Evolutionary conservation across 345 rosid species (phyloP).

Genomic region (Camelina laxa): DNA sequence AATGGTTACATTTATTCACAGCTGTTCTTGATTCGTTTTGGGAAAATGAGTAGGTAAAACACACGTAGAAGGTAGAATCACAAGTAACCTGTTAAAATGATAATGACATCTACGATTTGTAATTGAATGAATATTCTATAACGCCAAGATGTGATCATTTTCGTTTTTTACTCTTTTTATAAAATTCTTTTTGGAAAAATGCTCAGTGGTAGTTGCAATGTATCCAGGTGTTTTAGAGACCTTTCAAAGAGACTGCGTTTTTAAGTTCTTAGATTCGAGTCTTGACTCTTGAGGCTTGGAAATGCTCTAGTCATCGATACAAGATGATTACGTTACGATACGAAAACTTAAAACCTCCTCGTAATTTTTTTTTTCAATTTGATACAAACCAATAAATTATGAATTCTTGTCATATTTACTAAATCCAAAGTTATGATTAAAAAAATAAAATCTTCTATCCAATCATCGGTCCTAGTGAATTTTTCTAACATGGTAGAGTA

Average conservation of each 20-base stretch:
- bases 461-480: no score
- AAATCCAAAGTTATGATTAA: no score
- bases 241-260: neutral
- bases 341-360: neutral
- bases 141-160: constrained; percentile 26
- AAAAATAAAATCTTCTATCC: no score
- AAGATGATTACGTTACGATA: neutral
- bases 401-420: no score
- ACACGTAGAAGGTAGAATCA: constrained; percentile 20
- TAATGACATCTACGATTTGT: constrained; percentile 6
- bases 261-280: neutral
- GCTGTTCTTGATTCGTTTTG: constrained; percentile 12
- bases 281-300: neutral
- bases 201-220: neutral
- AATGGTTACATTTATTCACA: constrained; percentile 7
- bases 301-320: neutral
- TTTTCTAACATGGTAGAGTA: neutral
- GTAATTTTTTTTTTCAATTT: no score
- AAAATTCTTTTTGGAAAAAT: neutral
- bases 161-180: neutral
- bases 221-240: neutral
- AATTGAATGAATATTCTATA: constrained; percentile 10
- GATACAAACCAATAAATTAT: no score
- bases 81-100: constrained; percentile 2
- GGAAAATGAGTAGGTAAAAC: constrained; percentile 25